phyloP scores from a whole-genome alignment of 495 filamentous ascomycete species.

The Neurospora intermedia region DNA sequence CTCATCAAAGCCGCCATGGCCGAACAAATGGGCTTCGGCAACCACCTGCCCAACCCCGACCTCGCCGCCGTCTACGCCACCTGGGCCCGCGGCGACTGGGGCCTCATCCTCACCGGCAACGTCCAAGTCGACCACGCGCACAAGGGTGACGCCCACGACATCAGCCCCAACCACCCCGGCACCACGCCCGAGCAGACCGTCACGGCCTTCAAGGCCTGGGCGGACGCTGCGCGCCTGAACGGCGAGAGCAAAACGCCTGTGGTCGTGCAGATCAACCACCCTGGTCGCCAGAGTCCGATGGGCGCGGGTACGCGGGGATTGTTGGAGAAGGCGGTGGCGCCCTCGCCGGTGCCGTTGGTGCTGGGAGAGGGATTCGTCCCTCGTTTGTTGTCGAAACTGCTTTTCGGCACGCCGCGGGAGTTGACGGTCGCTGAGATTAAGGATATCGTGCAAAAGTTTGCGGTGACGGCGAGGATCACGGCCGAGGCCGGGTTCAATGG shows the following conservation, averaged over 20 bases:
- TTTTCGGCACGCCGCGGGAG: slow-evolving; percentile 45
- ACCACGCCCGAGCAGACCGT: slow-evolving; percentile 14
- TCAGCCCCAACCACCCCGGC: slow-evolving; percentile 22
- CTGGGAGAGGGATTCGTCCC: slow-evolving; percentile 29
- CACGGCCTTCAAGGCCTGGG: slow-evolving; percentile 37
- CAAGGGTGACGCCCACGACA: slow-evolving; percentile 32
- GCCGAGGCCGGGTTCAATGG: slow-evolving; percentile 66
- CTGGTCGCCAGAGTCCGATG: slow-evolving; percentile 44
- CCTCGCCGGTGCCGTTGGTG: slow-evolving; percentile 19
- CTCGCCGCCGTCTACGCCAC: slow-evolving; percentile 42
- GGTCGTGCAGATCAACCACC: slow-evolving; percentile 49
- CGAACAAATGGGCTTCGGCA: slow-evolving; percentile 23
- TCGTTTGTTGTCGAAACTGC: slow-evolving; percentile 44
- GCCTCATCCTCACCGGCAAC: slow-evolving; percentile 35
- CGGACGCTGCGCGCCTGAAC: slow-evolving; percentile 22
- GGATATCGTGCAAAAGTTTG: slow-evolving; percentile 42
- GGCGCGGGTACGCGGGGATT: slow-evolving; percentile 35
- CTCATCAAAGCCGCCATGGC: slow-evolving; percentile 34
- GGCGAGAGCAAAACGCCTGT: slow-evolving; percentile 32
- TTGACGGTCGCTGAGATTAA: slow-evolving; percentile 47
- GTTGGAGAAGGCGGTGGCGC: slow-evolving; percentile 35
- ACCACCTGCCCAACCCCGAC: slow-evolving; percentile 36
- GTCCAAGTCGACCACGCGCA: slow-evolving; percentile 47
- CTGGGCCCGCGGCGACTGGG: slow-evolving; percentile 44
- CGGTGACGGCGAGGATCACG: slow-evolving; percentile 45